A percentile compares a stretch with the other conserved stretches of the same genome.
Conservation (phyloP, 352 stramenopile genomes). For the Globisporangium barbulae region DNA sequence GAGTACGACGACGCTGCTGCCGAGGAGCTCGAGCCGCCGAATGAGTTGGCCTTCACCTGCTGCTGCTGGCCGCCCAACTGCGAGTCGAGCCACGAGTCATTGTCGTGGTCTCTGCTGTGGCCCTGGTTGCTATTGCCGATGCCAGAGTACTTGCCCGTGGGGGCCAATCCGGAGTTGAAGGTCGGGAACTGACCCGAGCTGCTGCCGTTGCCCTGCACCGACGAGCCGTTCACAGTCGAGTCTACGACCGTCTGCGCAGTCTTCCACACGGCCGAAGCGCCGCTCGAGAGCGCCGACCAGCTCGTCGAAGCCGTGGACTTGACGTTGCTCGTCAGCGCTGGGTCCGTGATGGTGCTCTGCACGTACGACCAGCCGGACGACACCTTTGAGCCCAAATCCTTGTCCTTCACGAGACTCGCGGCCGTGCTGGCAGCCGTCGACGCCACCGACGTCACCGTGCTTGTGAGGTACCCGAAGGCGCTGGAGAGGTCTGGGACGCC, state of each 20-base stretch:
- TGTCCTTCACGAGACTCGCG: constrained; percentile 68
- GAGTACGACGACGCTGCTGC: constrained; percentile 12
- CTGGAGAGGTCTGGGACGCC: constrained; percentile 57
- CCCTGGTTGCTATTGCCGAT: constrained; percentile 31
- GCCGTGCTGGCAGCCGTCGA: constrained; percentile 51
- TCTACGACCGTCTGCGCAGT: constrained; percentile 63
- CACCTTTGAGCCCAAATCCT: constrained; percentile 74
- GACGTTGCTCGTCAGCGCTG: constrained; percentile 64
- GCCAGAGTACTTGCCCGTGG: constrained; percentile 64
- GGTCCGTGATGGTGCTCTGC: constrained; percentile 69
- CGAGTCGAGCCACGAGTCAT: constrained; percentile 67
- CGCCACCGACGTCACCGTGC: constrained; percentile 50
- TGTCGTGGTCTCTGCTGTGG: constrained; percentile 45
- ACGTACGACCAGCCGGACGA: constrained; percentile 77
- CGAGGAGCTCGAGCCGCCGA: constrained; percentile 20
- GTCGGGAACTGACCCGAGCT: constrained; percentile 40
- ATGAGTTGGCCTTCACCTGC: constrained; percentile 32
- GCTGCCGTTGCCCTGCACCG: constrained; percentile 16
- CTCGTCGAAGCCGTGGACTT: constrained; percentile 77
- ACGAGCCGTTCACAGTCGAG: constrained; percentile 23
- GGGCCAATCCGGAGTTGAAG: constrained; percentile 50
- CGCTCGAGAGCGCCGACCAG: constrained; percentile 70
- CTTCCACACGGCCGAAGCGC: constrained; percentile 60
- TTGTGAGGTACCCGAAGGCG: constrained; percentile 73
- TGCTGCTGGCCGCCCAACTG: constrained; percentile 31